phyloP scores from a whole-genome alignment of 805 yeast species.

The Ogataea ganodermae region DNA sequence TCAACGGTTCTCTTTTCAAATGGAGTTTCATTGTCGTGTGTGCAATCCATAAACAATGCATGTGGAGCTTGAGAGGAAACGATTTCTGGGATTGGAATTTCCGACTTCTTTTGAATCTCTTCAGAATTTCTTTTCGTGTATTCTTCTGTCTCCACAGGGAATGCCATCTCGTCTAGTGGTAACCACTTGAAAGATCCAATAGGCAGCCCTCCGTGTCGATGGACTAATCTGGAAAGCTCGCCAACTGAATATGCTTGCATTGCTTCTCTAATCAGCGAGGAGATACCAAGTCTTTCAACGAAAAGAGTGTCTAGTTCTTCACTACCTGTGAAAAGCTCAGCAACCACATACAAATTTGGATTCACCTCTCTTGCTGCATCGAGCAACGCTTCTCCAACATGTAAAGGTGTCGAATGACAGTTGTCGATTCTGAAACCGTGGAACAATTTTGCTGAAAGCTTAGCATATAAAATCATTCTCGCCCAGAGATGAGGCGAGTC shows the following conservation, averaged over 20 bases:
- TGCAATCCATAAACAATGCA: slow-evolving; percentile 95
- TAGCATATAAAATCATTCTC: slow-evolving; percentile 78
- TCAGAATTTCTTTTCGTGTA: slow-evolving; percentile 24
- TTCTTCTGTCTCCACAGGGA: slow-evolving; percentile 53
- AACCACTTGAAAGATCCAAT: slow-evolving; percentile 86
- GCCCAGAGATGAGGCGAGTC: slow-evolving; percentile 93
- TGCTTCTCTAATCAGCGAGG: slow-evolving; percentile 90
- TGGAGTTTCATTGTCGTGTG: slow-evolving; percentile 94
- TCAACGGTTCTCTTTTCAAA: slow-evolving; percentile 87
- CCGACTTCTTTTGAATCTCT: slow-evolving; percentile 48
- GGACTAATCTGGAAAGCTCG: slow-evolving; percentile 83
- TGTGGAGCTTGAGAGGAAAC: slow-evolving; percentile 78
- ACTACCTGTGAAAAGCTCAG: slow-evolving; percentile 91
- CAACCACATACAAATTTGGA: slow-evolving; percentile 88
- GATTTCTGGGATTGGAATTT: slow-evolving; percentile 65
- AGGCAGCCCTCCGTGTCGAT: slow-evolving; percentile 93
- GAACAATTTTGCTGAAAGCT: slow-evolving; percentile 69
- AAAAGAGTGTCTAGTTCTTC: slow-evolving; percentile 87
- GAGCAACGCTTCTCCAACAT: slow-evolving; percentile 85
- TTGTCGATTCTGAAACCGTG: slow-evolving; percentile 92
- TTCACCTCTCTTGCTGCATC: slow-evolving; percentile 86
- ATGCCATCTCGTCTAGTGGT: slow-evolving; percentile 73
- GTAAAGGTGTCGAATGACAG: slow-evolving; percentile 94
- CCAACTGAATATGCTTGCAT: slow-evolving; percentile 94
- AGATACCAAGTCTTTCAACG: slow-evolving; percentile 88